Conservation (phyloP, 2,329 filamentous ascomycete species). For the Saccharata proteae region DNA sequence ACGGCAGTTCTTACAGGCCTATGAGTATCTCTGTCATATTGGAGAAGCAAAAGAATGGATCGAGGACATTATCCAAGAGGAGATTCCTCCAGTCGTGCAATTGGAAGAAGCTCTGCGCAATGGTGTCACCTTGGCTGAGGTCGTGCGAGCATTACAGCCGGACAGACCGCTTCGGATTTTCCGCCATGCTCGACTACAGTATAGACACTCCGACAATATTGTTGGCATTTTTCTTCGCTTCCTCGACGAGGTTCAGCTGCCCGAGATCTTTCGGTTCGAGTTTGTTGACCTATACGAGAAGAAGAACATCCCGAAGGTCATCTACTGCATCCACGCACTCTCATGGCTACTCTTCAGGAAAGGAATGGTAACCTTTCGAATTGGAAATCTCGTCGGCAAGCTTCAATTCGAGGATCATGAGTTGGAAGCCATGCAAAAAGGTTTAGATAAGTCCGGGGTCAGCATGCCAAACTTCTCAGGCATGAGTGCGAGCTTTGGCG, state of each 20-base stretch:
- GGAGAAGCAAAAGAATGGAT: constrained; percentile 99
- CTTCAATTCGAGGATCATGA: constrained; percentile 97
- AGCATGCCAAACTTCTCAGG: constrained; percentile 97
- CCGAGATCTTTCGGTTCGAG: constrained; percentile 93
- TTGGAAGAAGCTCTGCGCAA: constrained; percentile 86
- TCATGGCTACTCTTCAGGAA: constrained; percentile 96
- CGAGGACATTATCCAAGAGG: constrained; percentile 73
- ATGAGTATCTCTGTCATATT: constrained; percentile 97
- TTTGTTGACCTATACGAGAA: constrained; percentile 97
- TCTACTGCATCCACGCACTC: constrained; percentile 93
- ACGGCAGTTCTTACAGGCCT: constrained; percentile 87
- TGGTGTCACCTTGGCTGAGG: constrained; percentile 86
- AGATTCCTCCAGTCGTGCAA: constrained; percentile 84
- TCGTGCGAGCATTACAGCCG: constrained; percentile 80
- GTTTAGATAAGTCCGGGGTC: constrained; percentile 85
- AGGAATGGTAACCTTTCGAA: constrained; percentile 88
- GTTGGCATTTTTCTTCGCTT: constrained; percentile 93
- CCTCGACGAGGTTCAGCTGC: constrained; percentile 79
- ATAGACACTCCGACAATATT: constrained; percentile 94
- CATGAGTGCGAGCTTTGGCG: constrained; percentile 88
- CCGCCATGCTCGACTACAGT: constrained; percentile 72
- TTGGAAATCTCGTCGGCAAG: constrained; percentile 92
- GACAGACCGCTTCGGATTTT: constrained; percentile 72
- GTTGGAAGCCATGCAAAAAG: constrained; percentile 91
- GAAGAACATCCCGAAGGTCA: constrained; percentile 98